Percentiles rank a stretch among this genome's conserved stretches.
phyloP scores from a whole-genome alignment of 2,329 filamentous ascomycete species.

The Fusarium tricinctum region DNA sequence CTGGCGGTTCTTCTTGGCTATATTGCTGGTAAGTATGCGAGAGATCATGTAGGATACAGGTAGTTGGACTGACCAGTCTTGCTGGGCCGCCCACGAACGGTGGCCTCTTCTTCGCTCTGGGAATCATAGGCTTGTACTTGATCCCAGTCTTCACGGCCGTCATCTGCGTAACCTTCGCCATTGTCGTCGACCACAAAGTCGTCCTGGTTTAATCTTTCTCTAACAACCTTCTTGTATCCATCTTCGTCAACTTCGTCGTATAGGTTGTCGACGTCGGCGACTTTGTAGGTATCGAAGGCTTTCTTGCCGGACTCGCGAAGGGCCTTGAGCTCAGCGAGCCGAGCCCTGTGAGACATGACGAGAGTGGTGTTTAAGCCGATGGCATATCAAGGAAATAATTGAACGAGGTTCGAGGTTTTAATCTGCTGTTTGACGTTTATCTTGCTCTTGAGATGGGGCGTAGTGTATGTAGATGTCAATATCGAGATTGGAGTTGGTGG shows the following conservation, averaged over 20 bases:
- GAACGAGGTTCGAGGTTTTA: background rate
- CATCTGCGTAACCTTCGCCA: slow-evolving; percentile 95
- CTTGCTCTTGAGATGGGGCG: slow-evolving; percentile 3
- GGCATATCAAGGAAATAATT: slow-evolving; percentile 39
- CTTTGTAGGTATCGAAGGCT: slow-evolving; percentile 86
- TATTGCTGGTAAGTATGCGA: background rate
- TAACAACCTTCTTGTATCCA: slow-evolving; percentile 95
- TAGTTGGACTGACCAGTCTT: slow-evolving; percentile 63
- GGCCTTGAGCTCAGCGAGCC: slow-evolving; percentile 83
- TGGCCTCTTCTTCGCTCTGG: slow-evolving; percentile 73
- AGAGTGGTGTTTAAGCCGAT: slow-evolving; percentile 36
- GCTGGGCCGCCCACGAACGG: slow-evolving; percentile 62
- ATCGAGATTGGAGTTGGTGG: slow-evolving; percentile 20
- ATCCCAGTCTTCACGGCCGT: slow-evolving; percentile 95
- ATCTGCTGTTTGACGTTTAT: background rate
- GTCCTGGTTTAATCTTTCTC: slow-evolving; percentile 88
- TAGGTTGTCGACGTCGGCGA: slow-evolving; percentile 84
- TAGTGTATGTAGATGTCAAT: slow-evolving; percentile 23
- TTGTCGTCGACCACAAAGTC: slow-evolving; percentile 99
- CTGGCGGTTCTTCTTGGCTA: slow-evolving; percentile 88
- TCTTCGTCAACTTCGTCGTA: slow-evolving; percentile 98
- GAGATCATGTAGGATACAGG: background rate
- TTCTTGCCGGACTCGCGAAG: slow-evolving; percentile 92
- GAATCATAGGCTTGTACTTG: slow-evolving; percentile 76
- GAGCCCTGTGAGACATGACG: slow-evolving; percentile 61